A percentile compares a stretch with the other conserved stretches of the same genome.
phyloP scores from a whole-genome alignment of 139 green algal species.

The Chlorella sp. region DNA sequence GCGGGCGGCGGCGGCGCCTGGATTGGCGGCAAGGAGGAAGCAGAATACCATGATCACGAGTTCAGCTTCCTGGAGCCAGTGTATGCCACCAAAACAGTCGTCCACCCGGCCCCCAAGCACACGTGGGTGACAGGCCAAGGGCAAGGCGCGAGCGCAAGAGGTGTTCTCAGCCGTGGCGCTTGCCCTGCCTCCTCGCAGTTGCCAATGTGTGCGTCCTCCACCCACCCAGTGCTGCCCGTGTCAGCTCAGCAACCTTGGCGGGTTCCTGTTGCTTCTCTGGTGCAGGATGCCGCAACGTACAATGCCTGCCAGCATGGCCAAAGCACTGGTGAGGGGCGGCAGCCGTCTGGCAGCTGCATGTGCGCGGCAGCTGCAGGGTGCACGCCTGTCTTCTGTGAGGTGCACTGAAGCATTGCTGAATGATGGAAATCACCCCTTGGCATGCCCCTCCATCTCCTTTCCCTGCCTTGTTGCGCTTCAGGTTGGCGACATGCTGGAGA shows the following conservation, averaged over 20 bases:
- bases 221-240: background rate
- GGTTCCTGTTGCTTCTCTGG: background rate
- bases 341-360: background rate
- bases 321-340: background rate
- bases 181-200: background rate
- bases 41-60: background rate
- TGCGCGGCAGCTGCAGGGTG: background rate
- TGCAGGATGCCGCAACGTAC: background rate
- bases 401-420: background rate
- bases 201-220: too few species aligned
- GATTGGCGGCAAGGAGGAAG: background rate
- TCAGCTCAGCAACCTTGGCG: background rate
- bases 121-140: background rate
- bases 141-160: too few species aligned
- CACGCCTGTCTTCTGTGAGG: background rate
- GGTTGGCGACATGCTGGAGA: constrained; percentile 4
- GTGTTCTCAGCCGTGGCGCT: background rate
- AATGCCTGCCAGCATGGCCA: constrained; percentile 20
- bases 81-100: background rate
- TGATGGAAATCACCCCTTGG: background rate
- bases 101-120: background rate
- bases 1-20: background rate
- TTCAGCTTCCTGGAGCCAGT: background rate
- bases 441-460: too few species aligned
- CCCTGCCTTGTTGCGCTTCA: background rate